Base-by-base conservation (phyloP, 805 yeast species). In the Kodamaea laetipori region DNA sequence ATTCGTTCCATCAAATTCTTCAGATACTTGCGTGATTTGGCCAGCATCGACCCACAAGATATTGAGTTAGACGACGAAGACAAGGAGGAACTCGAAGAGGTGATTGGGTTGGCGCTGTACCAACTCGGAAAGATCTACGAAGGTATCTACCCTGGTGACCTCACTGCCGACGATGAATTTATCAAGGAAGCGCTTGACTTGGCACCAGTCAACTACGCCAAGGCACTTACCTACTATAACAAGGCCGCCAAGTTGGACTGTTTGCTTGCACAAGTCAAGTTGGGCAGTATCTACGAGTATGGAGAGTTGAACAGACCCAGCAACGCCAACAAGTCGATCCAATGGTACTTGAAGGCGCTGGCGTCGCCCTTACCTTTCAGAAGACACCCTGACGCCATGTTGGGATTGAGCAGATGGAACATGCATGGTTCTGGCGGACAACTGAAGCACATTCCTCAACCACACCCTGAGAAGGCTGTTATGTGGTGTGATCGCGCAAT, bases 331-430 rank as follows among this genome's bases (percentile, higher is more conserved):
- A 71, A 71, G 50, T 70, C 75, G 13, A 64, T 71, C 34, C 75
- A 69, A 45, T 71, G 76, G 76, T 71, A 61, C 47, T 55, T 68
- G 50, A 67, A 64, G 54, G 74, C 75, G 1, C 58, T 69, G 2
- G 58, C 66, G 11, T 66, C 72, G 11, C 72, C 74, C 15, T 52
- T 71, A 18, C 56, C 62, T 11, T 68, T 63, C 56, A 61, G 57
- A 44, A 59, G 74, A 43, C 73, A 68, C 46, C 73, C 74, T 0
- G 75, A 71, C 40, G 75, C 76, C 6, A 69, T 71, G 73, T 51
- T 70, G 39, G 76, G 76, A 0, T 61, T 71, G 47, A 56, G 67
- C 28, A 57, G 76, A 42, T 71, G 76, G 76, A 60, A 57, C 40
- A 50, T 69, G 45, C 50, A 47, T 32, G 75, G 74, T 12, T 54